phyloP scores from a whole-genome alignment of 129 eudicot genomes.

The Centella asiatica region DNA sequence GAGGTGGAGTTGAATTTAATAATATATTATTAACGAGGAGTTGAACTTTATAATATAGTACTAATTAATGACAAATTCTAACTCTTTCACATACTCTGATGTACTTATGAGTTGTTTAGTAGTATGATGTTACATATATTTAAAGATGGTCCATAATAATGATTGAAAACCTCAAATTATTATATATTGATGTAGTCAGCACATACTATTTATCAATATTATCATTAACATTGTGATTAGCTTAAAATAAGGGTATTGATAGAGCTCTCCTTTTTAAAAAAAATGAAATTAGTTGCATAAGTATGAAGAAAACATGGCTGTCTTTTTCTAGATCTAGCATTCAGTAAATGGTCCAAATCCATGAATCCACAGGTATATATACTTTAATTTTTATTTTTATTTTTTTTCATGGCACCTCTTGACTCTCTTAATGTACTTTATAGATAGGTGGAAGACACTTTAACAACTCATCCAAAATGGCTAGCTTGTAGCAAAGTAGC shows the following conservation, averaged over 20 bases:
- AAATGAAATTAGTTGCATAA: constrained; percentile 17
- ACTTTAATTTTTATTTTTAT: constrained; percentile 18
- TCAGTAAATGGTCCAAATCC: constrained; percentile 17
- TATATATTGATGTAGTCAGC: constrained; percentile 14
- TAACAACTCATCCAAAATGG: constrained; percentile 22
- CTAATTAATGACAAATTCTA: too few species aligned
- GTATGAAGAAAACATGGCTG: constrained; percentile 35
- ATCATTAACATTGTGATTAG: constrained; percentile 23
- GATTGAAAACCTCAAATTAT: constrained; percentile 12
- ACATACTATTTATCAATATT: constrained; percentile 21
- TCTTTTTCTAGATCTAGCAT: constrained; percentile 24
- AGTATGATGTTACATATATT: too few species aligned
- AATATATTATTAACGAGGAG: too few species aligned
- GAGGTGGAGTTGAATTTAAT: too few species aligned
- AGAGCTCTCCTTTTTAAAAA: neutral
- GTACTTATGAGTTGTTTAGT: too few species aligned
- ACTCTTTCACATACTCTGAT: too few species aligned
- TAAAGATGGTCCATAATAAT: constrained; percentile 16
- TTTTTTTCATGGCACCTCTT: constrained; percentile 16
- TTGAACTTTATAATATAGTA: too few species aligned
- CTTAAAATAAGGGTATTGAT: constrained; percentile 3
- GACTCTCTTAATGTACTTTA: constrained; percentile 24
- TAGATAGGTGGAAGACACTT: constrained; percentile 23
- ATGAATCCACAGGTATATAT: constrained; percentile 6
- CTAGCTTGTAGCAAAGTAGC: neutral